phyloP scores from a whole-genome alignment of 169 alveolate genomes.

The Plasmodium fragile region DNA sequence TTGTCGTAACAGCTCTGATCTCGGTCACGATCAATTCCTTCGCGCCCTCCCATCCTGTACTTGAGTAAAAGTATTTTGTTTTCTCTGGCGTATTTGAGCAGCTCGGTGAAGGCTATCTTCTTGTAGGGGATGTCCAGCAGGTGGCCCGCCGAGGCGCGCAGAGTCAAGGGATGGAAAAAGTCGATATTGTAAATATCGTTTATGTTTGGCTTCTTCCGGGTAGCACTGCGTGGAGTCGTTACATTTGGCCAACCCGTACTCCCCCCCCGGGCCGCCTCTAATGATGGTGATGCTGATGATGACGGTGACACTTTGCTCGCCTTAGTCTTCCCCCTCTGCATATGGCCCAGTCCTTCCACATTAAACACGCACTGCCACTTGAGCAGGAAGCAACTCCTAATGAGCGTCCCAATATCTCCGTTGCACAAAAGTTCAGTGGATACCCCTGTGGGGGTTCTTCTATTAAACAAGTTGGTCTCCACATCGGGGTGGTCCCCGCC shows the following conservation, averaged over 20 bases:
- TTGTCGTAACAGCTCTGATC: neutral
- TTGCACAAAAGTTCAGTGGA: constrained; percentile 40
- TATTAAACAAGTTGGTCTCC: neutral
- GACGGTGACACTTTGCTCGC: neutral
- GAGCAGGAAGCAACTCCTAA: constrained; percentile 54
- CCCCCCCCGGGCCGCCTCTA: too few species aligned
- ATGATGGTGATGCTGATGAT: too few species aligned
- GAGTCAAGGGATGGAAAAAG: constrained; percentile 62
- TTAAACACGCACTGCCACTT: constrained; percentile 74
- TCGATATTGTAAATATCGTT: constrained; percentile 33
- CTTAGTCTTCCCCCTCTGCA: neutral
- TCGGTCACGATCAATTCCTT: neutral
- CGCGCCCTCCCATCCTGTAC: neutral
- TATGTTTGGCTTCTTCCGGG: constrained; percentile 17
- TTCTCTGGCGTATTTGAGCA: constrained; percentile 40
- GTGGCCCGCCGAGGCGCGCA: constrained; percentile 66
- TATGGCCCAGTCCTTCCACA: constrained; percentile 4
- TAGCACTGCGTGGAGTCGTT: neutral
- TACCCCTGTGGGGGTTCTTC: neutral
- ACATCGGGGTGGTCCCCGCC: neutral
- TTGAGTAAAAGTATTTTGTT: constrained; percentile 55
- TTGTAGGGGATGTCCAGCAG: constrained; percentile 64
- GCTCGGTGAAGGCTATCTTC: constrained; percentile 17
- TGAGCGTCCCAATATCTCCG: constrained; percentile 73
- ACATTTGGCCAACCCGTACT: neutral